These are phyloP conservation scores for Boletus pseudo-olivaceus DNA, from an alignment of 768 basidiomycete genomes.

Conservation along the genomic window DNA sequence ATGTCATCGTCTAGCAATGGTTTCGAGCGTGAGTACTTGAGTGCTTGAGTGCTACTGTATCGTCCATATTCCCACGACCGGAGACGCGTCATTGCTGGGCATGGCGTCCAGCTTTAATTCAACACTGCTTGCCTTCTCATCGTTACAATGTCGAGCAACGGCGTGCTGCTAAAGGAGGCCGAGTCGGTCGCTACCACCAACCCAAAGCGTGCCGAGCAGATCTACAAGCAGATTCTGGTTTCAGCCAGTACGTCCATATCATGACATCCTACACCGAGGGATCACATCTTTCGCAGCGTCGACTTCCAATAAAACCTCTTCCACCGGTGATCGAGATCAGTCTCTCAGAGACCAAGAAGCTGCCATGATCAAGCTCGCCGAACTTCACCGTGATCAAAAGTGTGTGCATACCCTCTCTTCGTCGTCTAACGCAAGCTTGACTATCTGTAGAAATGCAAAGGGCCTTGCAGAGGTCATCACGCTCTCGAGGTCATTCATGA, in stretches of 20 bases:
- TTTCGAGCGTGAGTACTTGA: no score
- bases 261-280: not conserved
- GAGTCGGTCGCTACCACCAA: conserved; percentile 41
- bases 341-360: conserved; percentile 76
- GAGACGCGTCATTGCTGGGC: conserved; percentile 23
- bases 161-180: conserved; percentile 44
- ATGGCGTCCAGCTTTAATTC: not conserved
- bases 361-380: conserved; percentile 81
- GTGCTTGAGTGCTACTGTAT: no score
- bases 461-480: conserved; percentile 86
- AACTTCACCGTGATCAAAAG: conserved; percentile 84
- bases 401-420: conserved; percentile 33
- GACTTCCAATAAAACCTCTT: conserved; percentile 32
- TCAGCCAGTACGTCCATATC: conserved; percentile 31
- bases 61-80: conserved; percentile 25
- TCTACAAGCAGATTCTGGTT: conserved; percentile 70
- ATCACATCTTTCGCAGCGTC: conserved; percentile 20
- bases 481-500: conserved; percentile 80
- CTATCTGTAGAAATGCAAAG: conserved; percentile 62
- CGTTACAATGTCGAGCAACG: conserved; percentile 23
- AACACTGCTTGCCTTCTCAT: not conserved
- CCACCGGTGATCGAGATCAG: conserved; percentile 48
- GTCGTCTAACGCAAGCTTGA: not conserved
- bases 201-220: conserved; percentile 60
- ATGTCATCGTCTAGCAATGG: no score